Percentiles rank a stretch among this genome's conserved stretches.
Conservation (phyloP, 75 land plant species). For the Picea sitchensis region DNA sequence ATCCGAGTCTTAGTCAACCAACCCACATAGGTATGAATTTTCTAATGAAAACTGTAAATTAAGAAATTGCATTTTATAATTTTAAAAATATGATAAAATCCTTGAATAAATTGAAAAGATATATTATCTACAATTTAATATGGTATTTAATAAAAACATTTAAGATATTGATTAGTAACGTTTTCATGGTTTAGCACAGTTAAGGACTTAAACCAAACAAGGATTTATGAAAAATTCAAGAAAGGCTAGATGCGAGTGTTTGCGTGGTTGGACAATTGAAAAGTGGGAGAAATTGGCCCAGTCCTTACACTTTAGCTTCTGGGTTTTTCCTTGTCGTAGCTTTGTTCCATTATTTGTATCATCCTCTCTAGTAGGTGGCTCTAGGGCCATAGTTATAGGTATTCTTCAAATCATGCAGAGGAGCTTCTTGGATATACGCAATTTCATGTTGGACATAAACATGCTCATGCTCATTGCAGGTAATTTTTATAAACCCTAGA, state of each 20-base stretch:
- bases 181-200: slow-evolving; percentile 28
- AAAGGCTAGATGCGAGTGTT: slow-evolving; percentile 74
- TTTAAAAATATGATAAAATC: too few relatives aligned
- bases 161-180: too few relatives aligned
- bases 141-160: too few relatives aligned
- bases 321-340: slow-evolving; percentile 51
- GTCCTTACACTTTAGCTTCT: slow-evolving; percentile 57
- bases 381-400: slow-evolving; percentile 69
- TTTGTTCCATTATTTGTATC: slow-evolving; percentile 42
- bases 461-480: slow-evolving; percentile 79
- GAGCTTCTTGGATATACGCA: slow-evolving; percentile 39
- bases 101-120: too few relatives aligned
- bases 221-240: too few relatives aligned
- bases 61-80: too few relatives aligned
- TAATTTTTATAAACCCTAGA: background rate
- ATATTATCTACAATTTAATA: too few relatives aligned
- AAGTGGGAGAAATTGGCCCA: slow-evolving; percentile 61
- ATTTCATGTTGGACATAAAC: slow-evolving; percentile 67
- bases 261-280: slow-evolving; percentile 44
- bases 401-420: slow-evolving; percentile 48
- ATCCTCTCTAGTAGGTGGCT: slow-evolving; percentile 70
- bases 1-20: slow-evolving; percentile 42
- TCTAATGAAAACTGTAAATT: too few relatives aligned
- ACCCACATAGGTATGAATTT: slow-evolving; percentile 38
- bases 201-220: slow-evolving; percentile 69